Evolutionary conservation across 176 grass and related monocot genomes (phyloP), one percentile per base, ranked within the genome.

Genomic region (Cymbopogon citratus): DNA sequence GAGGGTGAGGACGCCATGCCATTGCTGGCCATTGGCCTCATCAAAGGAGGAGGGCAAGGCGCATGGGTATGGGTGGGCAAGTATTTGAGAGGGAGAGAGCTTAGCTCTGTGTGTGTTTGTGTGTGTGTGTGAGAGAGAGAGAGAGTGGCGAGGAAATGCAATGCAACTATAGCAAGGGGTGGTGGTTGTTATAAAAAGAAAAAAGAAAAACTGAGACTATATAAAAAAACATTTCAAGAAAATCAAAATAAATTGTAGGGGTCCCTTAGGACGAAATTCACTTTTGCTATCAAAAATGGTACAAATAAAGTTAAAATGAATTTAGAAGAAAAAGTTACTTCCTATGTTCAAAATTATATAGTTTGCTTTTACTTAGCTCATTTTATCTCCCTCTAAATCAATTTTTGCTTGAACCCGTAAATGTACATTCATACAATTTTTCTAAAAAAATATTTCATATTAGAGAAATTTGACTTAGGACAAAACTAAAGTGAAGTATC

Each of bases 11-110:
- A 91, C 73, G 84, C 78, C 89, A 93, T 91, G 63, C 92, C 93
- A 91, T 93, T 91, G 89, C 93, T 90, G 83, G 87, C 97, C 85
- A 99, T 93, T 82, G 79, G 73, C 86, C 80, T 89, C 88, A 84
- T 84, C 72, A 61, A 69, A 67, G 24, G 21, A 87, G 45, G 45
- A 88, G 33, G 81, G 40, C 28, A 35, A 83, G 45, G 79, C 59
- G 75, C 46, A 85, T 45, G 67, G 80, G 13, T 9, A 85, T 45
- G 67, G 80, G 13, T 9, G 77, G 51, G 51, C 41, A 44, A 5
- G 78, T 84, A 86, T 84, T 75, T 87, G 80, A 78, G 85, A 78
- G 68, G 38, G 46, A 51, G 34, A 66, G 51, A 46, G n/a, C n/a
- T n/a, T n/a, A n/a, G n/a, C n/a, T n/a, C n/a, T n/a, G n/a, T n/a